Evolutionary conservation across 805 yeast species (phyloP), one percentile per base, ranked within the genome.

Genomic region (Starmera amethionina): DNA sequence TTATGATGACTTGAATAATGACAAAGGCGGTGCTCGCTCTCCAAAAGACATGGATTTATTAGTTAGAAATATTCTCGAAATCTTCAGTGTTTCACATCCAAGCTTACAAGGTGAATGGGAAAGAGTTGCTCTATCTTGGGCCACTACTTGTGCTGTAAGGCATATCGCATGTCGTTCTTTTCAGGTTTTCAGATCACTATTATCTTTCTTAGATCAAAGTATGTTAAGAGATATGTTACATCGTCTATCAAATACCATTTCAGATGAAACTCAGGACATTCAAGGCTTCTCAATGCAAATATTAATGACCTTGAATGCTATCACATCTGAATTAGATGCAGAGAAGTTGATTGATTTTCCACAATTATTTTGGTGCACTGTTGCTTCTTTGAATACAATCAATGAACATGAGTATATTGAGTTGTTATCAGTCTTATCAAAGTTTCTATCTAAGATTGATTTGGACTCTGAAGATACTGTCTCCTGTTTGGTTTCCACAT

Each of bases 261-360:
- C 96, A 0, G 99, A 94, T 56, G 87, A 80, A 33, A 77, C 87
- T 10, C 64, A 75, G 0, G 98, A 93, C 50, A 89, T 93, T 32
- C 97, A 90, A 60, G 96, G 96, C 1, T 94, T 94, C 61, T 81
- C 97, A 0, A 85, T 93, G 89, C 98, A 93, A 61, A 93, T 93
- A 40, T 64, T 93, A 46, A 90, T 93, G 97, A 90, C 98, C 0
- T 60, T 93, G 51, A 88, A 90, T 63, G 95, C 97, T 0, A 79
- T 88, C 12, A 84, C 90, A 2, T 93, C 95, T 0, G 95, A 87
- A 52, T 63, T 88, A 35, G 84, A 80, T 48, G 72, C 90, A 8
- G 83, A 77, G 32, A 81, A 83, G 48, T 64, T 93, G 44, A 80
- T 85, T 41, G 83, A 85, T 47, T 87, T 82, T 59, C 97, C 98